A percentile compares a stretch with the other conserved stretches of the same genome.
Conservation (phyloP, 2,329 filamentous ascomycete genomes). For the Colletotrichum simmondsii region DNA sequence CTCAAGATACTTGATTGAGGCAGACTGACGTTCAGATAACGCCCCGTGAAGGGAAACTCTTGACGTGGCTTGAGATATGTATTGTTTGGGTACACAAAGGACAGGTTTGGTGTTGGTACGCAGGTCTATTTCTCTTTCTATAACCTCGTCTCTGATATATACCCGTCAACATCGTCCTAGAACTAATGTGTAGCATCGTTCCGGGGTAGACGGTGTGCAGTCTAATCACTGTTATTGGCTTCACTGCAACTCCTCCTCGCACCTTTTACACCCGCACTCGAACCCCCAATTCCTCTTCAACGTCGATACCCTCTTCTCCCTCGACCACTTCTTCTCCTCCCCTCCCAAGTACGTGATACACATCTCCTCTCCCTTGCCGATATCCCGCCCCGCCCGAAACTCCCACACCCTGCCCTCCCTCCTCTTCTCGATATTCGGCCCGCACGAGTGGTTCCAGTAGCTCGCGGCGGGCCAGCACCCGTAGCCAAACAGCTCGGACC, state of each 20-base stretch:
- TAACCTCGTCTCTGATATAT: no score
- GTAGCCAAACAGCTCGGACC: conserved; percentile 31
- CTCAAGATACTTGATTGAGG: no score
- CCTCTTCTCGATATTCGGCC: conserved; percentile 16
- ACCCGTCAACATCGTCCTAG: no score
- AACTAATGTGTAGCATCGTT: no score
- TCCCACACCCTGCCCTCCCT: conserved; percentile 26
- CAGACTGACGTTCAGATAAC: no score
- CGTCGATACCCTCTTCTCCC: conserved; percentile 9
- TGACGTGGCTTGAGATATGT: no score
- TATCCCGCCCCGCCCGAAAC: conserved; percentile 7
- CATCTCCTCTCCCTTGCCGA: conserved; percentile 14
- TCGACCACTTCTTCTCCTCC: conserved; percentile 12
- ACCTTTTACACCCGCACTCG: conserved; percentile 25
- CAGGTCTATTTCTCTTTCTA: no score
- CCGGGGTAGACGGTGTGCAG: no score
- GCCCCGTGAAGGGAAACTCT: no score
- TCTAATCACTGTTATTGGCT: no score
- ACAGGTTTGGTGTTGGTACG: no score
- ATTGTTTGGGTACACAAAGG: no score
- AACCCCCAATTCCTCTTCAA: conserved; percentile 30
- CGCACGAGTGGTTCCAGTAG: conserved; percentile 32
- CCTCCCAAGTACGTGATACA: conserved; percentile 29
- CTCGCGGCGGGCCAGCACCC: conserved; percentile 29
- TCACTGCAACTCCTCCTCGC: neutral